Evolutionary conservation across 23 red algal genomes (phyloP), one percentile per base, ranked within the genome.

Genomic region (Cyanidiococcus yangmingshanensis): DNA sequence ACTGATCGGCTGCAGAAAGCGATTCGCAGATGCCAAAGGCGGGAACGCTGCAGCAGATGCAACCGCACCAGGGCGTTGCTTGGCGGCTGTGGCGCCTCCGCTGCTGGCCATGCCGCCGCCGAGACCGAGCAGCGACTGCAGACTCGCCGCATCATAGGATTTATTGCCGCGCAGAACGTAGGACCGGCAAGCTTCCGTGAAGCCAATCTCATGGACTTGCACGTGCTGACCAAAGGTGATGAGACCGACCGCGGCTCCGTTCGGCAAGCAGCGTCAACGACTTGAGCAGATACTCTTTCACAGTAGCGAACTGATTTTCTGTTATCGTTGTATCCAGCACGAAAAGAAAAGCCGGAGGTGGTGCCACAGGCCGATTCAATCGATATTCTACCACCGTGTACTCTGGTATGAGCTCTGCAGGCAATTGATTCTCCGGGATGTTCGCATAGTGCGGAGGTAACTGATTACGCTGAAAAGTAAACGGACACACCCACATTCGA

Each of bases 171-270:
- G 82, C 0, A 97, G 85, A 2, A 97, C 87, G 59, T 97, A 97
- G 68, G 87, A 87, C 37, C 88, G 87, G 16, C 74, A 81, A 26
- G 54, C 85, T n/a, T 97, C 93, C 3, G 84, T 83, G 74, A 82
- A 87, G 18, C 83, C 93, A 21, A 91, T 79, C 79, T 90, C 87
- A 71, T 97, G 93, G 26, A 97, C 93, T 39, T 97, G 87, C 0
- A 97, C 84, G 74, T 97, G 90, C 76, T 91, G 87, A n/a, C 93
- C 93, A 81, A 88, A 97, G 0, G 93, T 91, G 39, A 97, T 89
- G 29, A 97, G 85, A 34, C 88, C 93, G 36, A 91, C 87, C 30
- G 81, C 34, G 12, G 84, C 79, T 38, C 90, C 88, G 0, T 77
- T 79, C 58, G 93, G 93, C 7, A n/a, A 97, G 76, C 58, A 97